phyloP scores from a whole-genome alignment of 163 green algal species.

The Trebouxiophyceae sp. region DNA sequence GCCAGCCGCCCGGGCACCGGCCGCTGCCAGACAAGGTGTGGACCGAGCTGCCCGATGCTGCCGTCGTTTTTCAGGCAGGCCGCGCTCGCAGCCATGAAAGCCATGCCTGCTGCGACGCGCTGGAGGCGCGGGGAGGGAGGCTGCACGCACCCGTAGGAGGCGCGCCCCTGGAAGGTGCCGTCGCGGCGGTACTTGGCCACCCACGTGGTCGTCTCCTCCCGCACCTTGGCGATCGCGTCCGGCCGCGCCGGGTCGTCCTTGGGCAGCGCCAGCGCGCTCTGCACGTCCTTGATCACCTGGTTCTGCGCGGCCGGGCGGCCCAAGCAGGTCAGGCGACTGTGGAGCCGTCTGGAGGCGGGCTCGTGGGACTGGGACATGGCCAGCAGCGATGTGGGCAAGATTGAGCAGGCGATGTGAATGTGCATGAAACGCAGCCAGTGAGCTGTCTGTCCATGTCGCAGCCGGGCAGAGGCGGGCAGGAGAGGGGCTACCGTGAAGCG shows the following conservation, averaged over 20 bases:
- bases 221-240: constrained; percentile 46
- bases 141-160: constrained; percentile 66
- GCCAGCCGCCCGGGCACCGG: too few species aligned
- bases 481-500: neutral
- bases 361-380: neutral
- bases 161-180: constrained; percentile 55
- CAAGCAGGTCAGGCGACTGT: neutral
- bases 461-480: neutral
- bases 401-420: too few species aligned
- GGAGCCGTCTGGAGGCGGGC: neutral
- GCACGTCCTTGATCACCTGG: constrained; percentile 45
- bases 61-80: too few species aligned
- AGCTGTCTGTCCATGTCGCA: neutral
- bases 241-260: constrained; percentile 47
- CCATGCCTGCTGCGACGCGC: neutral
- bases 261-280: constrained; percentile 39
- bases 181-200: constrained; percentile 82
- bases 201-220: constrained; percentile 74
- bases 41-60: too few species aligned
- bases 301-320: neutral
- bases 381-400: too few species aligned
- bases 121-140: neutral
- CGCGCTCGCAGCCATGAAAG: too few species aligned
- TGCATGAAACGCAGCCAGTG: neutral
- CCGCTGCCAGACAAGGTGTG: too few species aligned